phyloP scores from a whole-genome alignment of 371 early-diverging fungal species.

The Mortierella sp. region DNA sequence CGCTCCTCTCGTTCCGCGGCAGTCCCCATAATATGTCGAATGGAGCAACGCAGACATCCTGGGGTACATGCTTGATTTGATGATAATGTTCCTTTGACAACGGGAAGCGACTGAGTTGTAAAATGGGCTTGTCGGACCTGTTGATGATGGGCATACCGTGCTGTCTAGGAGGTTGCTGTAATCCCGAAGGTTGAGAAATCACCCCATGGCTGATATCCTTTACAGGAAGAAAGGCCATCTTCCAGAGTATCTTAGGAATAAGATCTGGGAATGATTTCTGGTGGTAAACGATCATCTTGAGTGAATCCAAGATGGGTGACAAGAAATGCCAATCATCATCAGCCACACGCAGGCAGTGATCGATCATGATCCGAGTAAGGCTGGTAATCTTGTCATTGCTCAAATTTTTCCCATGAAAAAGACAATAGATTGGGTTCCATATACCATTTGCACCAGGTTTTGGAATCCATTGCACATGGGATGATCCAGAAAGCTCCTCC shows the following conservation, averaged over 20 bases:
- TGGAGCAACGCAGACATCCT: constrained; percentile 17
- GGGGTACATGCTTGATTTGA: constrained; percentile 9
- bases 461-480: constrained; percentile 5
- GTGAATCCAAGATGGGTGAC: background rate
- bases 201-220: constrained; percentile 5
- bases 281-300: background rate
- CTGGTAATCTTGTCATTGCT: background rate
- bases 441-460: background rate
- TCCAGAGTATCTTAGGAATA: background rate
- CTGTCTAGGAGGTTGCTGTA: background rate
- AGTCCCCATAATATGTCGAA: constrained; percentile 12
- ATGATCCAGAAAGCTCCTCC: background rate
- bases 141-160: background rate
- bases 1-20: too few species aligned
- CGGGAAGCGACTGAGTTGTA: background rate
- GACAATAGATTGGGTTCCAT: background rate
- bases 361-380: constrained; percentile 3
- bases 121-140: constrained; percentile 11
- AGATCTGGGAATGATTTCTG: background rate
- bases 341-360: constrained; percentile 12
- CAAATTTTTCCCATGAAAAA: background rate
- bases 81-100: background rate
- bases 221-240: constrained; percentile 7
- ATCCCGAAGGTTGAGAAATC: constrained; percentile 15
- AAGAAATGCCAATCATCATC: background rate